Evolutionary conservation across 345 rosid genomes (phyloP), one percentile per base, ranked within the genome.

Genomic region (Chamaenerion angustifolium): DNA sequence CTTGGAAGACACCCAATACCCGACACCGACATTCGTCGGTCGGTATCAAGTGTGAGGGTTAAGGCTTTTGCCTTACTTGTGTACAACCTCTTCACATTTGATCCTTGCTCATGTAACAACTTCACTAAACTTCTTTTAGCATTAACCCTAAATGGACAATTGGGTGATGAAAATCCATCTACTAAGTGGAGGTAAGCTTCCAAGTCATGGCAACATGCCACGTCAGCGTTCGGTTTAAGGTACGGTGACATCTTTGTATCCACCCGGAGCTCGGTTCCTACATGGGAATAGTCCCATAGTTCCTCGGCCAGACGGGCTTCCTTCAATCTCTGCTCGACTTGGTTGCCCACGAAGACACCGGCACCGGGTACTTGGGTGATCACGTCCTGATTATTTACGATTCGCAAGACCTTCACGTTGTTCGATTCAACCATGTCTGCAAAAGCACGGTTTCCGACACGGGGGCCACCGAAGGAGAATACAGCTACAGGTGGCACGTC

Each of bases 401-500:
- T 82, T 4, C 96, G 60, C 1, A 88, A 59, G 1, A 92, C 87
- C 57, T 79, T 88, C 3, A 78, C 83, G 31, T 76, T 76, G 1
- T 72, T 87, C 0, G 73, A 54, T 1, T 66, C 66, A 0, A 76
- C 40, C 0, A 82, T 54, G 0, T 71, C 46, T 0, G 76, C 80
- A 13, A 92, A 88, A 12, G 71, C 79, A 0, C 73, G 49, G 58
- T 88, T 85, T 0, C 99, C 98, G 0, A 84, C 95, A 0, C 84
- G 84, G 0, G 99, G 99, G 3, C 96, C 94, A 0, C 95, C 99
- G 48, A 87, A 88, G 3, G 96, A 87, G 51, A 92, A 82, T 1
- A 92, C 98, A 0, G 98, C 79, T 2, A 84, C 70, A 0, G 80
- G 79, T 0, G 98, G 88, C 2, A 71, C 68, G 0, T 63, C 18